Conservation (phyloP, 2,329 filamentous ascomycete species). For the Trichocomaceae sp. region DNA sequence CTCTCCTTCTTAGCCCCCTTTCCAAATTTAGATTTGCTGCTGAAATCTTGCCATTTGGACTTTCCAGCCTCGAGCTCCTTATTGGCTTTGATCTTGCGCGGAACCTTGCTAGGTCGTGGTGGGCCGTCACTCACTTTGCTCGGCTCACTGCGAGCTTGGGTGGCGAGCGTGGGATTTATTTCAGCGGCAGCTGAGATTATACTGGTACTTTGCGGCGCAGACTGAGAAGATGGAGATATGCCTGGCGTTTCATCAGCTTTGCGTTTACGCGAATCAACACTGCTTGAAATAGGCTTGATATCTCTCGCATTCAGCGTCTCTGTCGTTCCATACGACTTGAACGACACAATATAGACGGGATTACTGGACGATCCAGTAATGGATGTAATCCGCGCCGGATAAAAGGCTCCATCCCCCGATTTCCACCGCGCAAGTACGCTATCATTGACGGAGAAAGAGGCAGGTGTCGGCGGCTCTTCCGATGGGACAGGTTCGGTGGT, state of each 20-base stretch:
- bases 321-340: slow-evolving; percentile 77
- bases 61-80: slow-evolving; percentile 88
- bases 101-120: slow-evolving; percentile 58
- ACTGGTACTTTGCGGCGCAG: slow-evolving; percentile 38
- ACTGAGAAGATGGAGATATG: slow-evolving; percentile 37
- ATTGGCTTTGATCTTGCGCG: slow-evolving; percentile 76
- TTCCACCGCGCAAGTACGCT: slow-evolving; percentile 85
- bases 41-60: slow-evolving; percentile 92
- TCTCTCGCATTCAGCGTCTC: slow-evolving; percentile 78
- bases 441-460: slow-evolving; percentile 78
- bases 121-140: slow-evolving; percentile 57
- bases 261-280: slow-evolving; percentile 62
- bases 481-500: slow-evolving; percentile 36
- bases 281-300: slow-evolving; percentile 66
- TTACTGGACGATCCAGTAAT: slow-evolving; percentile 88
- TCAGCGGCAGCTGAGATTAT: slow-evolving; percentile 62
- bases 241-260: slow-evolving; percentile 73
- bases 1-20: slow-evolving; percentile 79
- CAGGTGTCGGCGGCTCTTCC: slow-evolving; percentile 49
- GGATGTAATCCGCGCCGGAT: slow-evolving; percentile 84
- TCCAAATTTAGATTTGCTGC: slow-evolving; percentile 60
- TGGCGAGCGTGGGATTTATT: slow-evolving; percentile 59
- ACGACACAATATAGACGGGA: slow-evolving; percentile 90
- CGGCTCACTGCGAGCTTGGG: slow-evolving; percentile 57
- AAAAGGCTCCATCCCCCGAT: slow-evolving; percentile 82